These are phyloP conservation scores for Gentiana dahurica DNA, from an alignment of 257 asterid genomes.

Conservation along the genomic window DNA sequence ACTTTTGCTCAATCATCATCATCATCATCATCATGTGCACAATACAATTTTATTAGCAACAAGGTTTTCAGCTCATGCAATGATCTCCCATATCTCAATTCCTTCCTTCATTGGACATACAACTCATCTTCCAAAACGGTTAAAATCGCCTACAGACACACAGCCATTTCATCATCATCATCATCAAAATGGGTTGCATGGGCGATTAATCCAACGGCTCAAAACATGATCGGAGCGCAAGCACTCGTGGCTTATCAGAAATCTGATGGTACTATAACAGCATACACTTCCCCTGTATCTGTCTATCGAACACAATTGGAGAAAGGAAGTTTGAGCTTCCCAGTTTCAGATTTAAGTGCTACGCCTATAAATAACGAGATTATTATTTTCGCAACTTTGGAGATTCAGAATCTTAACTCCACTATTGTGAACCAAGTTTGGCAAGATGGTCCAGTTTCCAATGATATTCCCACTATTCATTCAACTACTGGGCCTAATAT, in stretches of 20 bases:
- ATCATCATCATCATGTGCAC: slow-evolving; percentile 13
- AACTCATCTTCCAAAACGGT: slow-evolving; percentile 31
- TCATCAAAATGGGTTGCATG: slow-evolving; percentile 52
- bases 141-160: slow-evolving; percentile 59
- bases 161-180: slow-evolving; percentile 13
- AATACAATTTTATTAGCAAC: slow-evolving; percentile 21
- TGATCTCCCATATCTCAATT: slow-evolving; percentile 36
- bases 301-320: background rate
- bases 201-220: slow-evolving; percentile 37
- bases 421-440: slow-evolving; percentile 47
- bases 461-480: slow-evolving; percentile 10
- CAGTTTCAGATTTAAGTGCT: slow-evolving; percentile 30
- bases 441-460: slow-evolving; percentile 52
- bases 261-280: slow-evolving; percentile 17
- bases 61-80: slow-evolving; percentile 20
- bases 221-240: slow-evolving; percentile 47
- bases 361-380: slow-evolving; percentile 27
- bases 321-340: slow-evolving; percentile 40
- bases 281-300: slow-evolving; percentile 42
- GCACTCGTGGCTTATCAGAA: slow-evolving; percentile 42
- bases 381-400: slow-evolving; percentile 51
- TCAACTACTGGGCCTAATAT: too few relatives aligned
- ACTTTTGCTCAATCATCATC: slow-evolving; percentile 1
- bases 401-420: slow-evolving; percentile 40
- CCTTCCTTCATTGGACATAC: slow-evolving; percentile 67